phyloP scores from a whole-genome alignment of 495 filamentous ascomycete genomes.

The Penicillium pancosmium region DNA sequence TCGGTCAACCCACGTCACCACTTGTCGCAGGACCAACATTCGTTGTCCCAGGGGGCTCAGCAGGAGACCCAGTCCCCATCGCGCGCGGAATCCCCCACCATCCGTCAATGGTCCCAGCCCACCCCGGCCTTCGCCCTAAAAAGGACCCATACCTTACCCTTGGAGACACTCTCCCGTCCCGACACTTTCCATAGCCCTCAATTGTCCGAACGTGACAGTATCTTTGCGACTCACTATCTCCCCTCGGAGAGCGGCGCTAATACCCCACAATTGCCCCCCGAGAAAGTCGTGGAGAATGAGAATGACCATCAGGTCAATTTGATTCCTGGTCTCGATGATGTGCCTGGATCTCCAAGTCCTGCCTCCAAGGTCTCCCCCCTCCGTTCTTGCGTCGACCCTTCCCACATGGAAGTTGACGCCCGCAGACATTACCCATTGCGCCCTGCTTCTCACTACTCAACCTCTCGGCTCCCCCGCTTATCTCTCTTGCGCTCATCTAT shows the following conservation, averaged over 20 bases:
- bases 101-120: slow-evolving; percentile 41
- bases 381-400: slow-evolving; percentile 34
- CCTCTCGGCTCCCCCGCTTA: slow-evolving; percentile 28
- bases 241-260: slow-evolving; percentile 49
- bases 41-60: slow-evolving; percentile 35
- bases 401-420: slow-evolving; percentile 51
- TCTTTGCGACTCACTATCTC: slow-evolving; percentile 64
- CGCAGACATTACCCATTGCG: slow-evolving; percentile 41
- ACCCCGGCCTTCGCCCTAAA: slow-evolving; percentile 39
- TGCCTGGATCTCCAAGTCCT: slow-evolving; percentile 37
- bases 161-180: slow-evolving; percentile 31
- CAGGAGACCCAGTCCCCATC: slow-evolving; percentile 38
- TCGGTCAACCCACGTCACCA: slow-evolving; percentile 48
- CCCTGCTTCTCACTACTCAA: slow-evolving; percentile 35
- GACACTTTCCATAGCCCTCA: slow-evolving; percentile 46
- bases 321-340: slow-evolving; percentile 38
- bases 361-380: slow-evolving; percentile 42
- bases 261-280: slow-evolving; percentile 53
- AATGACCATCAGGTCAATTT: slow-evolving; percentile 35
- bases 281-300: slow-evolving; percentile 36
- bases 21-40: slow-evolving; percentile 37
- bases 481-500: slow-evolving; percentile 35
- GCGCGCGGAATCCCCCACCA: slow-evolving; percentile 45
- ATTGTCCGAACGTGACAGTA: slow-evolving; percentile 64
- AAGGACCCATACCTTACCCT: slow-evolving; percentile 35